Evolutionary conservation across 352 stramenopile genomes (phyloP).

Genomic region (Globisporangium acanthophoron): DNA sequence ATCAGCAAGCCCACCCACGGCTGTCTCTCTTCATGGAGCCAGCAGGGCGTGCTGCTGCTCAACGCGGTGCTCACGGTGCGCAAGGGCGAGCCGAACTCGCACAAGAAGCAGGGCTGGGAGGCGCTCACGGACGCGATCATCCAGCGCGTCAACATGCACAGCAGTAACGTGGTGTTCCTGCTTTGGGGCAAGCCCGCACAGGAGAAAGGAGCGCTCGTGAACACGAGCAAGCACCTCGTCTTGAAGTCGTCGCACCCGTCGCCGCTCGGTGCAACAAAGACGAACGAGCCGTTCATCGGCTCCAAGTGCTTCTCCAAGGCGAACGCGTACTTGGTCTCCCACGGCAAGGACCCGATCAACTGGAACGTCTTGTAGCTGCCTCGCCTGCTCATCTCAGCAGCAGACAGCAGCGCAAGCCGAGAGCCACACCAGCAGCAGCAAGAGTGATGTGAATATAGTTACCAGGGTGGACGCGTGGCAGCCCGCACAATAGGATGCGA

Average conservation of each 20-base stretch:
- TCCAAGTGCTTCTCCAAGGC: slow-evolving; percentile 89
- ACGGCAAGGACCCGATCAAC: slow-evolving; percentile 81
- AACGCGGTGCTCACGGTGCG: slow-evolving; percentile 98
- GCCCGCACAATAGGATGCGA: no score
- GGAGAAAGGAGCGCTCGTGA: slow-evolving; percentile 71
- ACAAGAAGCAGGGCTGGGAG: slow-evolving; percentile 97
- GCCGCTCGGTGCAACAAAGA: slow-evolving; percentile 95
- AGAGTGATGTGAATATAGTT: no score
- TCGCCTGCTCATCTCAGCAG: no score
- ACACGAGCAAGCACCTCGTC: slow-evolving; percentile 76
- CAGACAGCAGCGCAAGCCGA: no score
- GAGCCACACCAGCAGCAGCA: no score
- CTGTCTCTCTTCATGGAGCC: slow-evolving; percentile 90
- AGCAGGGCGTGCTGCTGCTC: slow-evolving; percentile 96
- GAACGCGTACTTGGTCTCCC: slow-evolving; percentile 69
- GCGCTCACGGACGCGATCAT: slow-evolving; percentile 96
- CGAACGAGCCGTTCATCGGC: slow-evolving; percentile 92
- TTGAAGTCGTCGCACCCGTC: slow-evolving; percentile 91
- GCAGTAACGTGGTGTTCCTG: slow-evolving; percentile 94
- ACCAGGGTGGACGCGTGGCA: no score
- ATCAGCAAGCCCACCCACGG: slow-evolving; percentile 84
- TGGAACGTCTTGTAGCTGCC: slow-evolving; percentile 40
- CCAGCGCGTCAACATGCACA: slow-evolving; percentile 65
- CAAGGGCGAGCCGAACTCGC: slow-evolving; percentile 88
- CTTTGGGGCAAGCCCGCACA: slow-evolving; percentile 98